phyloP scores from a whole-genome alignment of 2,329 filamentous ascomycete genomes.

The Fusarium chuoi region DNA sequence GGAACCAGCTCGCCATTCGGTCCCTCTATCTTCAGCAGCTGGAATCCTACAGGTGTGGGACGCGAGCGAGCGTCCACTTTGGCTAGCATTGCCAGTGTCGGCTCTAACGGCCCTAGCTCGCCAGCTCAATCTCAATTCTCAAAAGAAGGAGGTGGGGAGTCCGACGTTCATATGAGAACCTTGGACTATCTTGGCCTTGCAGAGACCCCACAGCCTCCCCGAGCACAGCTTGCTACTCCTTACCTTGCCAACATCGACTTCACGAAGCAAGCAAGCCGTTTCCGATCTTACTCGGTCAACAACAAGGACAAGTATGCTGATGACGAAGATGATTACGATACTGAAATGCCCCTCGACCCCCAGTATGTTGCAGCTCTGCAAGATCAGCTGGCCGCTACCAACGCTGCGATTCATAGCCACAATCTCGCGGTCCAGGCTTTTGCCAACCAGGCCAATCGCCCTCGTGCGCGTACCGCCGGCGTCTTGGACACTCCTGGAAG shows the following conservation, averaged over 20 bases:
- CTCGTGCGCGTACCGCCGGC: slow-evolving; percentile 90
- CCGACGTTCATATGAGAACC: slow-evolving; percentile 87
- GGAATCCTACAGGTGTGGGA: slow-evolving; percentile 73
- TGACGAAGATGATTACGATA: slow-evolving; percentile 80
- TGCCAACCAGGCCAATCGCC: slow-evolving; percentile 84
- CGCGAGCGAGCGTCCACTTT: slow-evolving; percentile 89
- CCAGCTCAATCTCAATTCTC: slow-evolving; percentile 89
- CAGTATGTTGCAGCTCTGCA: slow-evolving; percentile 71
- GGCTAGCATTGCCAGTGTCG: slow-evolving; percentile 82
- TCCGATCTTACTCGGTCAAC: slow-evolving; percentile 98
- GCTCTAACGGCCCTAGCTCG: slow-evolving; percentile 89
- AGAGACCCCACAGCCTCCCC: slow-evolving; percentile 86
- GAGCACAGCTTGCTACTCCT: slow-evolving; percentile 78
- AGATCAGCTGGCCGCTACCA: slow-evolving; percentile 71
- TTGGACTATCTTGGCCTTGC: slow-evolving; percentile 95
- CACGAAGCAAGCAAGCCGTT: slow-evolving; percentile 83
- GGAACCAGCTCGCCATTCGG: slow-evolving; percentile 78
- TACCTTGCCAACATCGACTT: slow-evolving; percentile 81
- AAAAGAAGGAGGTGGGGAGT: slow-evolving; percentile 84
- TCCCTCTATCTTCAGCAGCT: slow-evolving; percentile 89
- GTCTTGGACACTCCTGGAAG: slow-evolving; percentile 83
- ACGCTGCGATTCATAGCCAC: slow-evolving; percentile 84
- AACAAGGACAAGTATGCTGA: slow-evolving; percentile 97
- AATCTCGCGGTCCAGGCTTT: slow-evolving; percentile 95
- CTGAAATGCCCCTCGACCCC: slow-evolving; percentile 61